Conservation (phyloP, 805 yeast species). For the Sugiyamaella chiloensis region DNA sequence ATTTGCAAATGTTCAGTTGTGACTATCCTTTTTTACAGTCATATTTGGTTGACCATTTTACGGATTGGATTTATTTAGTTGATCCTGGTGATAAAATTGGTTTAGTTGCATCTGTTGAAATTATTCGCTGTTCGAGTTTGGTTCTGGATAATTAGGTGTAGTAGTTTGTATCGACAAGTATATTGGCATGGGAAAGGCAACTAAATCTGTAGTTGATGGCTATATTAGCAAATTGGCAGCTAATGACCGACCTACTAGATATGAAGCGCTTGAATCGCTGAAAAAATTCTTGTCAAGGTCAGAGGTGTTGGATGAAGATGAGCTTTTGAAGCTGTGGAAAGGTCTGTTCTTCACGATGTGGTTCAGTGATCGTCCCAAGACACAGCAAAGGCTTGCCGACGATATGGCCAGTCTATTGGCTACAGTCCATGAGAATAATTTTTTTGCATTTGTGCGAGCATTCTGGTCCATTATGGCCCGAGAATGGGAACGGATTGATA, state of each 20-base stretch:
- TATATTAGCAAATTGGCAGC: constrained; percentile 76
- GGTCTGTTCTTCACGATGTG: constrained; percentile 96
- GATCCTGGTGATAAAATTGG: too few relatives aligned
- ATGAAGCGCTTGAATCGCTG: constrained; percentile 64
- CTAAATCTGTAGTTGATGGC: constrained; percentile 10
- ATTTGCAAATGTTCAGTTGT: too few relatives aligned
- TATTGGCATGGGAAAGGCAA: constrained; percentile 11
- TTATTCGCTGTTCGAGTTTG: too few relatives aligned
- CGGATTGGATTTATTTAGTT: too few relatives aligned
- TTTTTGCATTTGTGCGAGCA: constrained; percentile 56
- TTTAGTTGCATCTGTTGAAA: too few relatives aligned
- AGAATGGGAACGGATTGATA: constrained; percentile 85
- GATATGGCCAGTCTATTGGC: constrained; percentile 55
- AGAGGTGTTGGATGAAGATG: constrained; percentile 42
- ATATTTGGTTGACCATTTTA: too few relatives aligned
- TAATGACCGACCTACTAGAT: constrained; percentile 69
- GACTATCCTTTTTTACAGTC: too few relatives aligned
- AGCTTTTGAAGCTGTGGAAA: constrained; percentile 86
- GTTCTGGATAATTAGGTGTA: too few relatives aligned
- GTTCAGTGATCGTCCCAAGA: constrained; percentile 90
- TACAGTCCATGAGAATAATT: constrained; percentile 38
- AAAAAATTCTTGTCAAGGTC: constrained; percentile 52
- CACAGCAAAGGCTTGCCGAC: constrained; percentile 81
- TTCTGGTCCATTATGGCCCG: constrained; percentile 76
- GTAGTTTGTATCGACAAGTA: too few relatives aligned